Percentiles rank a stretch among this genome's conserved stretches.
Conservation (phyloP, 805 yeast genomes). For the Dipodascus geniculatus region DNA sequence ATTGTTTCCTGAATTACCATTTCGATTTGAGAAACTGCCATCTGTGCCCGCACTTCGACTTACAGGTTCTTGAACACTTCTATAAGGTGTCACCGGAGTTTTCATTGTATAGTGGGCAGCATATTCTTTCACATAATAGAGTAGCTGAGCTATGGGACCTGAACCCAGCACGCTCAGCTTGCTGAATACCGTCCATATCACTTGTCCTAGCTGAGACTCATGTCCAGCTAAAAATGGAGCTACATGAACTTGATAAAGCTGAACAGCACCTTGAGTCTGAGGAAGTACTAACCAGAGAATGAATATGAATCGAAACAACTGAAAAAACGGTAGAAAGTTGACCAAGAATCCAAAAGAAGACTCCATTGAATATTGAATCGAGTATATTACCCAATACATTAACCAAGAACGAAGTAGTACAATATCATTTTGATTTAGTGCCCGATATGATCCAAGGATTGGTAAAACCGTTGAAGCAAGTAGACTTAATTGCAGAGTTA, state of each 20-base stretch:
- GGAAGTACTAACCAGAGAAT: conserved; percentile 53
- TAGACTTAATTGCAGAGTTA: conserved; percentile 25
- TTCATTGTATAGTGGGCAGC: not conserved
- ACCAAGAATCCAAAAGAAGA: conserved; percentile 35
- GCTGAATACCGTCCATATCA: conserved; percentile 12
- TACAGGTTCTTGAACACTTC: not conserved
- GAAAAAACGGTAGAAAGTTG: conserved; percentile 42
- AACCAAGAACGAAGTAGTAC: conserved; percentile 34
- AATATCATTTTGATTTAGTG: conserved; percentile 35
- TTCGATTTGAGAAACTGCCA: too few species aligned
- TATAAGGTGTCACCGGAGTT: not conserved
- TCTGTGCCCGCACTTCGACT: not conserved
- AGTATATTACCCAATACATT: conserved; percentile 56
- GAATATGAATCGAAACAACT: conserved; percentile 35
- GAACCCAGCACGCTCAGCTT: conserved; percentile 6
- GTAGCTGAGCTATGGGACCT: not conserved
- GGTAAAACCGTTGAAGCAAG: conserved; percentile 43
- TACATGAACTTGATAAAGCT: conserved; percentile 28
- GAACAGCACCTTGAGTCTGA: conserved; percentile 35
- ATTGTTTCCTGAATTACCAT: not conserved
- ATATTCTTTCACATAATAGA: not conserved
- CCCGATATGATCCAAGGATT: conserved; percentile 45
- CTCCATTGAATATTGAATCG: conserved; percentile 30
- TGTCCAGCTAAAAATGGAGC: conserved; percentile 30
- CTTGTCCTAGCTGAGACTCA: conserved; percentile 21